phyloP scores from a whole-genome alignment of 345 rosid genomes.

The Euphorbia peplus region DNA sequence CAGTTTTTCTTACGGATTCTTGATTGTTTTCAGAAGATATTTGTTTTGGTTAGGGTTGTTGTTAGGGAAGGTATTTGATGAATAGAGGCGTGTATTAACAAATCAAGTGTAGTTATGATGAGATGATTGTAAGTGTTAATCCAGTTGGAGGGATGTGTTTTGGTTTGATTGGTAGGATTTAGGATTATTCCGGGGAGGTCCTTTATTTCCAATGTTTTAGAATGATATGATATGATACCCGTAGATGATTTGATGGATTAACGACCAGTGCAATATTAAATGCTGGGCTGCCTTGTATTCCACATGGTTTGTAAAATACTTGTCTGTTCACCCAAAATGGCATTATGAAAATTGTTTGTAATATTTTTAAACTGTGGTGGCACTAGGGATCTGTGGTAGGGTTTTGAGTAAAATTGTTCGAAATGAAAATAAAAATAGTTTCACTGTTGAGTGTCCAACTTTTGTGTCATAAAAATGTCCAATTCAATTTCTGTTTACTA shows the following conservation, averaged over 20 bases:
- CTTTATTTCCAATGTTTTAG: not conserved
- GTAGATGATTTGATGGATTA: conserved; percentile 34
- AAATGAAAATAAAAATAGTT: too few species aligned
- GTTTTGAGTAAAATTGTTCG: too few species aligned
- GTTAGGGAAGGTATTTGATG: conserved; percentile 39
- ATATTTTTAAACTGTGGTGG: too few species aligned
- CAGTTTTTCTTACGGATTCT: conserved; percentile 15
- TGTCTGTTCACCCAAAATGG: too few species aligned
- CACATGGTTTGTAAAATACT: conserved; percentile 27
- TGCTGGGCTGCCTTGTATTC: conserved; percentile 16
- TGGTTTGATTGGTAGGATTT: conserved; percentile 20
- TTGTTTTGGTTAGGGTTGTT: conserved; percentile 25
- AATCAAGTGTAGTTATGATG: conserved; percentile 27
- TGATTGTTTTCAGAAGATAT: conserved; percentile 8
- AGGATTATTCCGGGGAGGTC: not conserved
- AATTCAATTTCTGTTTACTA: too few species aligned
- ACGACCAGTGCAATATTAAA: conserved; percentile 20
- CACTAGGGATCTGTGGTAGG: too few species aligned
- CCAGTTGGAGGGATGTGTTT: conserved; percentile 18
- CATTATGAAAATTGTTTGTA: conserved; percentile 2
- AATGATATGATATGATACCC: not conserved
- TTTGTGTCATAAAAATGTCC: too few species aligned
- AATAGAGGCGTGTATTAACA: conserved; percentile 34
- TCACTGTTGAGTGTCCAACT: too few species aligned
- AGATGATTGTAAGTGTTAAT: conserved; percentile 6